These are phyloP conservation scores for Fagus sylvatica DNA, from an alignment of 306 rosid genomes.

Conservation along the genomic window DNA sequence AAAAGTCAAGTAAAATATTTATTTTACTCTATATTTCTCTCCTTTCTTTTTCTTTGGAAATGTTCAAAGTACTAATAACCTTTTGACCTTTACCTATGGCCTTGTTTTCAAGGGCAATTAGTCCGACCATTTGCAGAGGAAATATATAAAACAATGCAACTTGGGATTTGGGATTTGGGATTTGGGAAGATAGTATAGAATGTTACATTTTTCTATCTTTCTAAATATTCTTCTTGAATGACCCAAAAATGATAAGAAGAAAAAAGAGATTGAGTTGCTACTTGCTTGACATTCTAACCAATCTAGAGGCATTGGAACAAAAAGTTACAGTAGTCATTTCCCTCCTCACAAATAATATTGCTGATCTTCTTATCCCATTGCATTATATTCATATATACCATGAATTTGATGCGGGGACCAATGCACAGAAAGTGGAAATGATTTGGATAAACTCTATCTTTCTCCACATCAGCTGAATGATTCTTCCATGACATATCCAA, in stretches of 20 bases:
- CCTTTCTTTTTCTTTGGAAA: not conserved
- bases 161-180: too few relatives aligned
- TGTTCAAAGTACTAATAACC: not conserved
- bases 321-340: not conserved
- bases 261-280: not conserved
- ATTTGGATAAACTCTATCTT: conserved; percentile 58
- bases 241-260: not conserved
- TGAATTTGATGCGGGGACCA: conserved; percentile 64
- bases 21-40: not conserved
- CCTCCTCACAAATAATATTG: not conserved
- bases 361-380: not conserved
- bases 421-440: conserved; percentile 34
- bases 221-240: not conserved
- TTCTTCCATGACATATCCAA: not conserved
- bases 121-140: too few relatives aligned
- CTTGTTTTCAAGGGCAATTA: too few relatives aligned
- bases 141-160: too few relatives aligned
- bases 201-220: too few relatives aligned
- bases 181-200: too few relatives aligned
- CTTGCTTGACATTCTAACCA: not conserved
- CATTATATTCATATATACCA: conserved; percentile 37
- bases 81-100: not conserved
- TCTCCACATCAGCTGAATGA: conserved; percentile 53
- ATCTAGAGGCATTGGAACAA: too few relatives aligned
- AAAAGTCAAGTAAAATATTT: not conserved